These are phyloP conservation scores for Xylaria sp. DNA, from an alignment of 2,329 filamentous ascomycete species.

Conservation along the genomic window DNA sequence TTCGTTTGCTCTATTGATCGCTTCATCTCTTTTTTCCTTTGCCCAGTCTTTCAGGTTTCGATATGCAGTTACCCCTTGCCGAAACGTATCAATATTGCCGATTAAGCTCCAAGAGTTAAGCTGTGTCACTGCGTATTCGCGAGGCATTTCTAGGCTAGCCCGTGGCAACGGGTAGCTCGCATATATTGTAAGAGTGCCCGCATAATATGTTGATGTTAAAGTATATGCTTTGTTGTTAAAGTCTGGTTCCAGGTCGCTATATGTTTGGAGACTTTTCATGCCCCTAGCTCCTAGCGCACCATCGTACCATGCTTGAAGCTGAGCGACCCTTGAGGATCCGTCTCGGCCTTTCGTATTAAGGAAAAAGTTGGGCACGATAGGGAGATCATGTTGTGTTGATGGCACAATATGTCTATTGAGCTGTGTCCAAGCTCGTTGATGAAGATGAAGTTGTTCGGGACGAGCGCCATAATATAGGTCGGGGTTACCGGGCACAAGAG, in stretches of 20 bases:
- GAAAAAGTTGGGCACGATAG: slow-evolving; percentile 40
- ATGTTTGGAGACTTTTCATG: slow-evolving; percentile 50
- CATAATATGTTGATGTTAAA: slow-evolving; percentile 26
- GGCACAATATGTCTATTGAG: slow-evolving; percentile 38
- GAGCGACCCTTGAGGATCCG: slow-evolving; percentile 43
- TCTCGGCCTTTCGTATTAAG: slow-evolving; percentile 36
- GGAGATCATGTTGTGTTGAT: slow-evolving; percentile 35
- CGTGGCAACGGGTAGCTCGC: no score
- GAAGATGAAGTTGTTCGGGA: slow-evolving; percentile 5
- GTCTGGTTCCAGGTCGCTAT: slow-evolving; percentile 38
- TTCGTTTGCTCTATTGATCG: no score
- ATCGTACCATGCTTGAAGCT: slow-evolving; percentile 49
- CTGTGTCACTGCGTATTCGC: no score
- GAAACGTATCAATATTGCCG: no score
- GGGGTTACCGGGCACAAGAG: slow-evolving; percentile 24
- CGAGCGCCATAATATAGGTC: slow-evolving; percentile 26
- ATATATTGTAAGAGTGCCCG: slow-evolving; percentile 9
- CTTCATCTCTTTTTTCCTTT: no score
- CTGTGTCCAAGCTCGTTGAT: slow-evolving; percentile 11
- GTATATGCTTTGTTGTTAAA: slow-evolving; percentile 26
- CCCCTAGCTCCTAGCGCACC: slow-evolving; percentile 49
- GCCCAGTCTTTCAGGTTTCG: no score
- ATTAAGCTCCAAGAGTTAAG: no score
- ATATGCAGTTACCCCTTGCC: no score
- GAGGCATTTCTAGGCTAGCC: no score